phyloP scores from a whole-genome alignment of 495 filamentous ascomycete genomes.

The Talaromyces ruber region DNA sequence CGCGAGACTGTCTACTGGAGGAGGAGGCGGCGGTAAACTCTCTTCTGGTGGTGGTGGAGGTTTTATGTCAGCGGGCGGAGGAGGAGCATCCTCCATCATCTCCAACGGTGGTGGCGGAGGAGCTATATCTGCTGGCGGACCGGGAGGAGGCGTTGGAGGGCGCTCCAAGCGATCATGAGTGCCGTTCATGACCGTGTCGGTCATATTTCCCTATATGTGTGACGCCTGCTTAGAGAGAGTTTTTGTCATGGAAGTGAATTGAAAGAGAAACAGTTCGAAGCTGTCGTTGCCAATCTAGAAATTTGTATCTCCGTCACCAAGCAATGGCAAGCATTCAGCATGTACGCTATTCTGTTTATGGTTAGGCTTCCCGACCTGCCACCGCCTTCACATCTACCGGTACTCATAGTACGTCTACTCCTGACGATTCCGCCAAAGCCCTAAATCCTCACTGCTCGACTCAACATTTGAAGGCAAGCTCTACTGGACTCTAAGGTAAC shows the following conservation, averaged over 20 bases:
- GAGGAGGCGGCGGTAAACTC: slow-evolving; percentile 44
- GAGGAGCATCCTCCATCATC: slow-evolving; percentile 19
- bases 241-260: not conserved
- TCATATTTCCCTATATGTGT: slow-evolving; percentile 12
- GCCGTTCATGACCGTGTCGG: slow-evolving; percentile 19
- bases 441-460: not conserved
- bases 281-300: not conserved
- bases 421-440: not conserved
- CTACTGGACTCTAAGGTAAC: not conserved
- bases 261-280: not conserved
- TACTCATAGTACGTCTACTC: too few species aligned
- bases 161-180: slow-evolving; percentile 28
- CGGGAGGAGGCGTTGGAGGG: slow-evolving; percentile 44
- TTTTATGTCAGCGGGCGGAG: slow-evolving; percentile 33
- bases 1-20: slow-evolving; percentile 24
- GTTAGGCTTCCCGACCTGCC: not conserved
- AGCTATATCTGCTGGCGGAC: slow-evolving; percentile 40
- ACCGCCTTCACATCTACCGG: not conserved
- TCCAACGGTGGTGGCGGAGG: slow-evolving; percentile 29
- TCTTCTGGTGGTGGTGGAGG: slow-evolving; percentile 53
- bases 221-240: not conserved
- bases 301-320: not conserved
- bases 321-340: not conserved
- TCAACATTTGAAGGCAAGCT: not conserved
- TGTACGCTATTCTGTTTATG: not conserved